phyloP scores from a whole-genome alignment of 1,139 yeast genomes.

The Wickerhamiella pararugosa region DNA sequence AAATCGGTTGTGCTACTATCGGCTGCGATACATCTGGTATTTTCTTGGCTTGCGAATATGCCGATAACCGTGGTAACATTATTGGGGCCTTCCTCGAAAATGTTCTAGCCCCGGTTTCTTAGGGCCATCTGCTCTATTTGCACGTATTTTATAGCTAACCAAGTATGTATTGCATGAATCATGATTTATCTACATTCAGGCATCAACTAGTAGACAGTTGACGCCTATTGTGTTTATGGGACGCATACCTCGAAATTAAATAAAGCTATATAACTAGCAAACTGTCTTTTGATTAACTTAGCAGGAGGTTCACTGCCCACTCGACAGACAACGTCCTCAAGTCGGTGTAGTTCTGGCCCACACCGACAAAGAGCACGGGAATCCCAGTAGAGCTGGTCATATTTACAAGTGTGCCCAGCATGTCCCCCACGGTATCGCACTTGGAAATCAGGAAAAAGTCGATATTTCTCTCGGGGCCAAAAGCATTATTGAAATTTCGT shows the following conservation, averaged over 20 bases:
- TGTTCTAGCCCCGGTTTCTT: neutral
- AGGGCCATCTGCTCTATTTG: too few species aligned
- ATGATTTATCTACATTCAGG: too few species aligned
- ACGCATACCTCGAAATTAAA: neutral
- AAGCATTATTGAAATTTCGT: slow-evolving; percentile 77
- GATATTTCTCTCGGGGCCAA: slow-evolving; percentile 65
- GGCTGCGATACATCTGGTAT: slow-evolving; percentile 21
- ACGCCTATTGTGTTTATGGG: too few species aligned
- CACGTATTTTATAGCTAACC: too few species aligned
- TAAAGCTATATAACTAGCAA: neutral
- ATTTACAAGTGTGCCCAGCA: slow-evolving; percentile 93
- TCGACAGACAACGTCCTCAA: slow-evolving; percentile 82
- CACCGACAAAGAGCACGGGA: slow-evolving; percentile 89
- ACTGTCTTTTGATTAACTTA: slow-evolving; percentile 28
- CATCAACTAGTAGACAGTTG: too few species aligned
- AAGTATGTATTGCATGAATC: too few species aligned
- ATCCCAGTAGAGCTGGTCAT: slow-evolving; percentile 96
- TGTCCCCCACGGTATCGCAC: slow-evolving; percentile 94
- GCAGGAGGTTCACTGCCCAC: slow-evolving; percentile 78
- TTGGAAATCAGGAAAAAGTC: slow-evolving; percentile 90
- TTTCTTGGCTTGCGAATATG: slow-evolving; percentile 45
- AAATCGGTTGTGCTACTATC: slow-evolving; percentile 58
- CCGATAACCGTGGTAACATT: slow-evolving; percentile 41
- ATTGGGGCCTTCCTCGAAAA: slow-evolving; percentile 15
- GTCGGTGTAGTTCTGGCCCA: slow-evolving; percentile 95